Conservation (phyloP, 2,329 filamentous ascomycete species). For the Alternaria arborescens region DNA sequence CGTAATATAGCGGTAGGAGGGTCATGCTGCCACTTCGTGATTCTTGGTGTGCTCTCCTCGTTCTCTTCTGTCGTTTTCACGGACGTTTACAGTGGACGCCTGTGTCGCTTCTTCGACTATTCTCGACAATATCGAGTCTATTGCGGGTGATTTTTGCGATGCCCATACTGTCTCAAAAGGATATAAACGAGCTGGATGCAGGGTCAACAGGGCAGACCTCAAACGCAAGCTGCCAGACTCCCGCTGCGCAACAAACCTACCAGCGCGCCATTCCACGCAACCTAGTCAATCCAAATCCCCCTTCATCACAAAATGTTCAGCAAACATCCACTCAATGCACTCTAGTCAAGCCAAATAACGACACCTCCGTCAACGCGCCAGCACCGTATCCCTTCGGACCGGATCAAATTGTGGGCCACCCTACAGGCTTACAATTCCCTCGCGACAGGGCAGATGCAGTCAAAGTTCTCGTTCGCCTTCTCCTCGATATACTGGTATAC, state of each 20-base stretch:
- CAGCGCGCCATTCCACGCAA: not conserved
- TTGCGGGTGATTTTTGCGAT: not conserved
- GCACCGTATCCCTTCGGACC: not conserved
- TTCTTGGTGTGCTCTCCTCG: not conserved
- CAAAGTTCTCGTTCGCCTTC: not conserved
- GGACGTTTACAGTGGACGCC: not conserved
- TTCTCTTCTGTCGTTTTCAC: not conserved
- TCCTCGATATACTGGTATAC: constrained; percentile 11
- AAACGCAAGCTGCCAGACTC: not conserved
- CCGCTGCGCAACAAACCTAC: not conserved
- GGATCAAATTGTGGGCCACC: not conserved
- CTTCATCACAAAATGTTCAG: not conserved
- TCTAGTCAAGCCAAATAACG: not conserved
- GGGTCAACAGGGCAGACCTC: not conserved
- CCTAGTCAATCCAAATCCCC: not conserved
- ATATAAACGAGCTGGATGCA: not conserved
- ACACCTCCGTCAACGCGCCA: not conserved
- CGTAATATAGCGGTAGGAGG: not conserved
- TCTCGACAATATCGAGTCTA: not conserved
- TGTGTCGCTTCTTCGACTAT: not conserved
- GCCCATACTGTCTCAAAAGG: not conserved
- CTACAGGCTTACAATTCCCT: constrained; percentile 3
- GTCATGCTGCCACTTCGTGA: not conserved
- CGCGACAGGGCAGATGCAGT: not conserved
- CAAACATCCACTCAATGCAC: not conserved